Conservation (phyloP, 768 basidiomycete species). For the Rhizopogon vinicolor region DNA sequence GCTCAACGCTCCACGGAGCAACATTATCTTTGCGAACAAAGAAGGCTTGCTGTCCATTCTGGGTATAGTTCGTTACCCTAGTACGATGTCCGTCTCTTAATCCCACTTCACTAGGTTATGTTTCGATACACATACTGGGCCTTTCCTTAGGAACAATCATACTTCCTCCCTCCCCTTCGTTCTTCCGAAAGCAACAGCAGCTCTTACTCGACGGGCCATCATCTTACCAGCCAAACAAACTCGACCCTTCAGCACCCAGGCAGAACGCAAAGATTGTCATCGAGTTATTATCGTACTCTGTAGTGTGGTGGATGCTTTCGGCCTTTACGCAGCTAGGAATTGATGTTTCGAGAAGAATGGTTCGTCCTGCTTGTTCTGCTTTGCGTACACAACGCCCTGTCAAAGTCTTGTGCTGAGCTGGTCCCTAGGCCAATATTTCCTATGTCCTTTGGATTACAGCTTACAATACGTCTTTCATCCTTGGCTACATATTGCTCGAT, state of each 20-base stretch:
- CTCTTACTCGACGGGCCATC: slow-evolving; percentile 11
- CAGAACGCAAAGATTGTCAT: slow-evolving; percentile 71
- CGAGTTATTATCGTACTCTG: slow-evolving; percentile 71
- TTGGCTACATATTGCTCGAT: slow-evolving; percentile 78
- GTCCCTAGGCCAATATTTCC: slow-evolving; percentile 70
- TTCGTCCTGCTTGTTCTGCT: slow-evolving; percentile 28
- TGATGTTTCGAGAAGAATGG: slow-evolving; percentile 58
- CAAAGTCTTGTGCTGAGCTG: neutral
- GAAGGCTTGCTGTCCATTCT: slow-evolving; percentile 83
- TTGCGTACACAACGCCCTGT: neutral
- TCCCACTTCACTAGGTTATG: slow-evolving; percentile 56
- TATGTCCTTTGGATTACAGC: slow-evolving; percentile 90
- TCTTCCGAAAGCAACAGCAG: slow-evolving; percentile 51
- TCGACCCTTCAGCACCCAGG: slow-evolving; percentile 33
- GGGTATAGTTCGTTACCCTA: slow-evolving; percentile 35
- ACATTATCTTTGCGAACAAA: slow-evolving; percentile 77
- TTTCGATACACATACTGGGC: slow-evolving; percentile 86
- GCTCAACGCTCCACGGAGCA: slow-evolving; percentile 56
- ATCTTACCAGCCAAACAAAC: neutral
- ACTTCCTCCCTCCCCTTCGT: slow-evolving; percentile 73
- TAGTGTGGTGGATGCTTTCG: slow-evolving; percentile 74
- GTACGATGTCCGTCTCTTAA: neutral
- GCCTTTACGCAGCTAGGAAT: slow-evolving; percentile 29
- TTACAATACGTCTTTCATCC: slow-evolving; percentile 82
- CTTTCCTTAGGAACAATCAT: slow-evolving; percentile 76